Conservation (phyloP, 202 grass and related monocot species). For the Setaria viridis region DNA sequence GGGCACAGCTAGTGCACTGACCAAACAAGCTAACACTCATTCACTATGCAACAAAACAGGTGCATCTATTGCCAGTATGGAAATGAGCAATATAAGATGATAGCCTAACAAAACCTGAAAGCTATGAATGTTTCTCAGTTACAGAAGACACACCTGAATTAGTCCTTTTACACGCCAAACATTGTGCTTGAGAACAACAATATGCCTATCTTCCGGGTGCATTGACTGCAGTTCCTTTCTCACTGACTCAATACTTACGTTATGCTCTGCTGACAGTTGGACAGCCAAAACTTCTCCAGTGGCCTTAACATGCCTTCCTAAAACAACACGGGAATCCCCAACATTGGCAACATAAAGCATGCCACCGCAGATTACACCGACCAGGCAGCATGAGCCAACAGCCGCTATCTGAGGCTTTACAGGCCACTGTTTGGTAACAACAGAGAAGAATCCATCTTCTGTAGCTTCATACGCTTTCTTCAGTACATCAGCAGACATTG, state of each 20-base stretch:
- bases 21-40: neutral
- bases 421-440: slow-evolving; percentile 87
- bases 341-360: slow-evolving; percentile 87
- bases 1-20: neutral
- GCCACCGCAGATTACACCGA: slow-evolving; percentile 82
- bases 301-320: slow-evolving; percentile 84
- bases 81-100: neutral
- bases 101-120: neutral
- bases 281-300: slow-evolving; percentile 92
- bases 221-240: slow-evolving; percentile 90
- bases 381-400: slow-evolving; percentile 94
- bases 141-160: slow-evolving; percentile 74
- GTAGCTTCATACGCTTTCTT: slow-evolving; percentile 95
- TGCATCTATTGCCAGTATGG: neutral
- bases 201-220: slow-evolving; percentile 84
- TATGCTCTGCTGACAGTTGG: slow-evolving; percentile 95
- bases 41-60: neutral
- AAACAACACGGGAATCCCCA: slow-evolving; percentile 91
- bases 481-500: slow-evolving; percentile 87
- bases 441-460: slow-evolving; percentile 93
- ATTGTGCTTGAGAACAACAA: slow-evolving; percentile 95
- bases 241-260: slow-evolving; percentile 80
- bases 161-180: slow-evolving; percentile 99
- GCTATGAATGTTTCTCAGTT: slow-evolving; percentile 11
- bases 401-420: slow-evolving; percentile 92